Evolutionary conservation across 208 protist species (phyloP).

Genomic region (Trypanosoma grayi): DNA sequence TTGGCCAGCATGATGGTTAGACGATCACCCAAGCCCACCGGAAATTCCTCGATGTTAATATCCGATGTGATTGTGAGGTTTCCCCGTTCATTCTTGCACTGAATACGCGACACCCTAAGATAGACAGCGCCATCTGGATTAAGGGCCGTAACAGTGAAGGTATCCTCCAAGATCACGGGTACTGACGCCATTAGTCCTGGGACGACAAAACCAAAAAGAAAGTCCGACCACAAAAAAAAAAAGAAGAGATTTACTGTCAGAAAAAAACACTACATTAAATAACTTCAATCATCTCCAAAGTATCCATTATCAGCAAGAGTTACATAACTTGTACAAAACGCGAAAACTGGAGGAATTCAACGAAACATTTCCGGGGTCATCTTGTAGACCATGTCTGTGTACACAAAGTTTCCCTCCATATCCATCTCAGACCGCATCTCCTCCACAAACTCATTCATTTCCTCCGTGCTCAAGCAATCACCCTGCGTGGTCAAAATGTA

Average conservation of each 20-base stretch:
- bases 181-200: conserved; percentile 31
- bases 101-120: conserved; percentile 80
- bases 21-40: conserved; percentile 88
- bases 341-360: conserved; percentile 19
- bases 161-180: conserved; percentile 88
- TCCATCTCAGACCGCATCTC: conserved; percentile 85
- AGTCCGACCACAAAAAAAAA: conserved; percentile 11
- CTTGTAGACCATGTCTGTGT: conserved; percentile 74
- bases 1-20: conserved; percentile 94
- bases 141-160: conserved; percentile 77
- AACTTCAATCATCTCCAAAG: background rate
- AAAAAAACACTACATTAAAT: conserved; percentile 7
- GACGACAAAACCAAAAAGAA: background rate
- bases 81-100: conserved; percentile 77
- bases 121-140: conserved; percentile 84
- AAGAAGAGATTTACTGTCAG: conserved; percentile 7
- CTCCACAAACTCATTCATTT: conserved; percentile 89
- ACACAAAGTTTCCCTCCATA: conserved; percentile 86
- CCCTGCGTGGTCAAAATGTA: conserved; percentile 94
- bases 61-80: conserved; percentile 84
- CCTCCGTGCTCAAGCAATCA: conserved; percentile 88
- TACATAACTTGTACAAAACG: background rate
- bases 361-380: conserved; percentile 83
- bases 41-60: conserved; percentile 97
- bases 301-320: background rate